A percentile compares a stretch with the other conserved stretches of the same genome.
Conservation (phyloP, 208 protist species). For the Crithidia brevicula region DNA sequence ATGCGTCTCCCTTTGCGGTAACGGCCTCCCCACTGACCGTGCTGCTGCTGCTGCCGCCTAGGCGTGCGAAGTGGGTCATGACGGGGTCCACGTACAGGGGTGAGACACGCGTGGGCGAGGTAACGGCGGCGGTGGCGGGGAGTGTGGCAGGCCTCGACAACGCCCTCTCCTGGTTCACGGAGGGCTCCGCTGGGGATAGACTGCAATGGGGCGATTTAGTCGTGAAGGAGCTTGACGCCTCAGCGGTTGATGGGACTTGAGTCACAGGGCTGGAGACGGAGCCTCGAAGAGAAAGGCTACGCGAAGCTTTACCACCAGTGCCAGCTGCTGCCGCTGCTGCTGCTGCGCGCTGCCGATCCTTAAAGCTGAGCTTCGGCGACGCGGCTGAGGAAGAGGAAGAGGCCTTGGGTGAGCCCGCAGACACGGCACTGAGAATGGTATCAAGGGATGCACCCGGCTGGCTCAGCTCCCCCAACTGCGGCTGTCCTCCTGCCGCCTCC, state of each 20-base stretch:
- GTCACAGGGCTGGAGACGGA: not conserved
- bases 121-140: constrained; percentile 1
- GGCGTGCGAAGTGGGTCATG: not conserved
- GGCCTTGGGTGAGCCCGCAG: constrained; percentile 4
- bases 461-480: not conserved
- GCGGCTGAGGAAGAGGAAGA: not conserved
- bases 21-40: not conserved
- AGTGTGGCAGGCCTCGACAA: not conserved
- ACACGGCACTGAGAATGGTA: not conserved
- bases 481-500: not conserved
- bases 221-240: not conserved
- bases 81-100: not conserved
- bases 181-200: not conserved
- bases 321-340: not conserved
- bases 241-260: not conserved
- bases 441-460: not conserved
- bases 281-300: not conserved
- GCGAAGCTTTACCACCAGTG: not conserved
- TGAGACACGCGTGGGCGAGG: not conserved
- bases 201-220: not conserved
- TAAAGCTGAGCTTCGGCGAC: constrained; percentile 27
- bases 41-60: not conserved
- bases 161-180: not conserved
- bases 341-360: constrained; percentile 18
- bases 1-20: not conserved